Evolutionary conservation across 2,329 filamentous ascomycete species (phyloP).

Genomic region (Chrysoporthe austroafricana): DNA sequence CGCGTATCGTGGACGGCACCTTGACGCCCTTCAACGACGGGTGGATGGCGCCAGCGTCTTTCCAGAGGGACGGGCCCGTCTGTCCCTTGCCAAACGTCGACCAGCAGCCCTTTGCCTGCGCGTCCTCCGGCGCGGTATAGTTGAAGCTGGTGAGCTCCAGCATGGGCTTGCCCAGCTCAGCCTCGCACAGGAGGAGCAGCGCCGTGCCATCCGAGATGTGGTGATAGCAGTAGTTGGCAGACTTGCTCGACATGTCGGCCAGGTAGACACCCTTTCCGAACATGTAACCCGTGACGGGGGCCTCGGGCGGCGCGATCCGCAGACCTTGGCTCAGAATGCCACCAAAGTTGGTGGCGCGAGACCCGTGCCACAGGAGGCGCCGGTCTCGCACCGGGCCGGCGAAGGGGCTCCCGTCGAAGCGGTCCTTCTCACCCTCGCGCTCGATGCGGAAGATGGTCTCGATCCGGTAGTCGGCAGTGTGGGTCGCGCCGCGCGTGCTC

Average conservation of each 20-base stretch:
- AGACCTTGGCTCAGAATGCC: constrained; percentile 87
- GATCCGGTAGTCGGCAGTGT: constrained; percentile 63
- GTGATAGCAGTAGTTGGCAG: constrained; percentile 74
- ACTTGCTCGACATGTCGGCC: constrained; percentile 83
- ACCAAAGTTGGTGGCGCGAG: constrained; percentile 80
- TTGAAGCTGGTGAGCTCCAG: constrained; percentile 61
- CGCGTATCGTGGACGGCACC: constrained; percentile 60
- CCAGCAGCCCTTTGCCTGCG: constrained; percentile 61
- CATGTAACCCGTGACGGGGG: constrained; percentile 81
- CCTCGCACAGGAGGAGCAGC: constrained; percentile 81
- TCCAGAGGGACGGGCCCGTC: constrained; percentile 71
- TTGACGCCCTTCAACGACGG: constrained; percentile 66
- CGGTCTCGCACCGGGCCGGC: constrained; percentile 61
- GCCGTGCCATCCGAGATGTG: constrained; percentile 68
- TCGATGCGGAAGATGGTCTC: constrained; percentile 83
- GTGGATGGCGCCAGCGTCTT: constrained; percentile 72
- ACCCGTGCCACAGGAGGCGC: constrained; percentile 86
- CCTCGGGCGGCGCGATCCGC: constrained; percentile 85
- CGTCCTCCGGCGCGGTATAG: constrained; percentile 67
- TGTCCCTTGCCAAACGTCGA: constrained; percentile 73
- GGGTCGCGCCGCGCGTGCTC: constrained; percentile 69
- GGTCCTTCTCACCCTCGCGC: constrained; percentile 70
- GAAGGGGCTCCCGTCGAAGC: constrained; percentile 64
- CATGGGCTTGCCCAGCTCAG: constrained; percentile 78
- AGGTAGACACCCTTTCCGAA: constrained; percentile 91